These are phyloP conservation scores for Phascolomyces articulosus DNA, from an alignment of 371 early-diverging fungal species.

Conservation along the genomic window DNA sequence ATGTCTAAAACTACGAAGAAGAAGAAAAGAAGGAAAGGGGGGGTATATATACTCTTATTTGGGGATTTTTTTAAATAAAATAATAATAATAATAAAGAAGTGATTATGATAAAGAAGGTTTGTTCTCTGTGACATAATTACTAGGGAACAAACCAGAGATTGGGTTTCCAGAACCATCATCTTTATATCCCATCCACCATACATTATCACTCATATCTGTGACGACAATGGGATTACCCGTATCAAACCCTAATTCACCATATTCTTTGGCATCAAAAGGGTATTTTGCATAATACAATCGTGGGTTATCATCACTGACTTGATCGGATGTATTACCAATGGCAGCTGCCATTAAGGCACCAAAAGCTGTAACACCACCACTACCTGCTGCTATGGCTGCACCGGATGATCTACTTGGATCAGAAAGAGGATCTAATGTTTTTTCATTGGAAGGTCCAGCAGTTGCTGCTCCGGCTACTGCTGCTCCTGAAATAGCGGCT, in stretches of 20 bases:
- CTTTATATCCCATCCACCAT: conserved; percentile 86
- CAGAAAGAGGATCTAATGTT: not conserved
- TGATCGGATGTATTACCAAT: conserved; percentile 22
- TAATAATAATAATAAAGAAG: too few relatives aligned
- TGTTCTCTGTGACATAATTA: conserved; percentile 39
- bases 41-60: conserved; percentile 1
- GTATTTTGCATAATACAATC: conserved; percentile 70
- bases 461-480: not conserved
- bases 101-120: conserved; percentile 11
- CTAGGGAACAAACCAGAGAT: conserved; percentile 45
- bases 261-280: conserved; percentile 77
- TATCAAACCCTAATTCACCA: conserved; percentile 74
- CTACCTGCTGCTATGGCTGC: conserved; percentile 28
- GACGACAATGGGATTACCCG: conserved; percentile 71
- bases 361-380: conserved; percentile 53
- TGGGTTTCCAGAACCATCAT: conserved; percentile 48
- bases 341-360: conserved; percentile 30
- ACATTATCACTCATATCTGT: conserved; percentile 79
- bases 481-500: conserved; percentile 6
- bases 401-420: not conserved
- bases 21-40: not conserved
- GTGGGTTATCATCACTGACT: conserved; percentile 38
- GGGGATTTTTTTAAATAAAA: too few relatives aligned
- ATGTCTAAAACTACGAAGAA: not conserved
- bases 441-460: conserved; percentile 15